Evolutionary conservation across 2,329 filamentous ascomycete species (phyloP).

Genomic region (Peltaster fructicola): DNA sequence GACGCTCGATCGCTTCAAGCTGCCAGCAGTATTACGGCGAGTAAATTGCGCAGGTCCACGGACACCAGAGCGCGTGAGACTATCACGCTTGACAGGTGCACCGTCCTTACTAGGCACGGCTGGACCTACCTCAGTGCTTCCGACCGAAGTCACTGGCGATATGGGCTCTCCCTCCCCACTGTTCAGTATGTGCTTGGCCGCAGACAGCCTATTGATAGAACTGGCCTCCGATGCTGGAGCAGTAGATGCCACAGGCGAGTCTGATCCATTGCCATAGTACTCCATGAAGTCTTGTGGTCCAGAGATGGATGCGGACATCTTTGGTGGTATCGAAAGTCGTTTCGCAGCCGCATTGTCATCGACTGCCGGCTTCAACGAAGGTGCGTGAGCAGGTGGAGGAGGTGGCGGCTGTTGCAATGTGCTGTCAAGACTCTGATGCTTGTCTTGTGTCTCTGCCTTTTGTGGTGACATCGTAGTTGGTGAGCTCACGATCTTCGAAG

Average conservation of each 20-base stretch:
- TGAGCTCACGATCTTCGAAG: conserved; percentile 7
- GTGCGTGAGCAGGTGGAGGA: conserved; percentile 2
- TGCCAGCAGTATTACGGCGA: conserved; percentile 30
- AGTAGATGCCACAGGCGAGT: conserved; percentile 6
- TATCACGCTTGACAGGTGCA: conserved; percentile 45
- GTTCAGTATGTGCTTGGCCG: conserved; percentile 4
- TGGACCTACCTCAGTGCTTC: no score
- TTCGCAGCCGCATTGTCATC: conserved; percentile 9
- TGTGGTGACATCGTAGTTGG: conserved; percentile 7
- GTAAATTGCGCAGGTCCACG: conserved; percentile 26
- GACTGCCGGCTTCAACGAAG: conserved; percentile 5
- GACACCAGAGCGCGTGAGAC: conserved; percentile 33
- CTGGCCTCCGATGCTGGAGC: no score
- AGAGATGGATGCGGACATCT: conserved; percentile 14
- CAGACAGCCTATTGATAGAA: no score
- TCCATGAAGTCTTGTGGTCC: conserved; percentile 13
- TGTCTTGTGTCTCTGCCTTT: conserved; percentile 4
- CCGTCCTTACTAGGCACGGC: no score
- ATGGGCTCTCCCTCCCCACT: conserved; percentile 8
- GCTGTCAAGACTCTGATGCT: no score
- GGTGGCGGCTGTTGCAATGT: conserved; percentile 16
- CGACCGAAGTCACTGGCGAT: no score
- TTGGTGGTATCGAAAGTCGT: conserved; percentile 7
- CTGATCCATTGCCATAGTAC: conserved; percentile 12
- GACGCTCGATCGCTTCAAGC: conserved; percentile 19